phyloP scores from a whole-genome alignment of 108 stramenopile species.

The Pseudonitzschia multistriata region DNA sequence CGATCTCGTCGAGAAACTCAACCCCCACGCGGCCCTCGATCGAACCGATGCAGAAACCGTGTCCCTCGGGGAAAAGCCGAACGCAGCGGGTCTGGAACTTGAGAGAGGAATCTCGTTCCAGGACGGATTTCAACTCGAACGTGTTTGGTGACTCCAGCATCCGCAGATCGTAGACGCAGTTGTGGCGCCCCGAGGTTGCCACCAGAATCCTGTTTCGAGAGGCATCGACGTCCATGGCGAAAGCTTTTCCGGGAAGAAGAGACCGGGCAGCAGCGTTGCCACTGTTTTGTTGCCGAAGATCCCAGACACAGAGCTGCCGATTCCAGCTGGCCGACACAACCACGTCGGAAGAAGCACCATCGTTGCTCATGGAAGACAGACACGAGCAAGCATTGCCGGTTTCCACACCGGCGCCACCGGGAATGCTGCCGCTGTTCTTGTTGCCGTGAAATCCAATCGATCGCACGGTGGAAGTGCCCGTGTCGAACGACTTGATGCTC shows the following conservation, averaged over 20 bases:
- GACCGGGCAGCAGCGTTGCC: conserved; percentile 11
- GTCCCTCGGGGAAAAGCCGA: conserved; percentile 72
- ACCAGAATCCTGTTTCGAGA: conserved; percentile 50
- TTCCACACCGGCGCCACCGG: neutral
- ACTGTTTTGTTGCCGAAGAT: conserved; percentile 37
- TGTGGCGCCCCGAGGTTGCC: conserved; percentile 65
- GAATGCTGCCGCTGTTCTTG: neutral
- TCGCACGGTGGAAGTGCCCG: conserved; percentile 1
- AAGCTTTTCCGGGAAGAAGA: conserved; percentile 80
- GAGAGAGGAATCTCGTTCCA: conserved; percentile 80
- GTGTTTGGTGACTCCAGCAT: conserved; percentile 2
- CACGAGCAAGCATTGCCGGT: conserved; percentile 29
- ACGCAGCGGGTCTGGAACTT: conserved; percentile 85
- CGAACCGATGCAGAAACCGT: conserved; percentile 87
- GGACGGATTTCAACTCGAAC: conserved; percentile 30
- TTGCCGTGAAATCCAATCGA: conserved; percentile 13
- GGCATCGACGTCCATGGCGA: conserved; percentile 62
- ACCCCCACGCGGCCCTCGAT: conserved; percentile 97
- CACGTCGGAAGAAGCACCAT: conserved; percentile 21
- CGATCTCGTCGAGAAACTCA: conserved; percentile 76
- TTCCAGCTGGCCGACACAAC: conserved; percentile 79
- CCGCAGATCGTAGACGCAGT: conserved; percentile 57
- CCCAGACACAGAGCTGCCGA: conserved; percentile 64
- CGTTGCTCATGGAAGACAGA: conserved; percentile 17
- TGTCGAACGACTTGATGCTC: conserved; percentile 26